Evolutionary conservation across 1,284 basidiomycete species (phyloP).

Genomic region (Wallemia ichthyophaga): DNA sequence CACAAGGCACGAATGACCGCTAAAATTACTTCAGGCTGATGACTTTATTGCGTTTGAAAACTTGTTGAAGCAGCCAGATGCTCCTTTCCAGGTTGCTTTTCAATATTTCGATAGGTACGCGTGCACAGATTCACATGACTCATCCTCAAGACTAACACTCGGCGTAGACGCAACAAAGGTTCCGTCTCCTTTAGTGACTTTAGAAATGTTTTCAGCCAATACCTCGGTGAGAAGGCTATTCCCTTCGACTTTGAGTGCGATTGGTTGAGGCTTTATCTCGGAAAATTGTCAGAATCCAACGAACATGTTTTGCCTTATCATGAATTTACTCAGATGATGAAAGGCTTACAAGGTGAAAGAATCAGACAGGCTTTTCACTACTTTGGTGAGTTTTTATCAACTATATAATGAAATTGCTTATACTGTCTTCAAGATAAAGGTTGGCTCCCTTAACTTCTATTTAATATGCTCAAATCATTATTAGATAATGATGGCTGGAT

Average conservation of each 20-base stretch:
- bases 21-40: slow-evolving; percentile 62
- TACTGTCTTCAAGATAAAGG: background rate
- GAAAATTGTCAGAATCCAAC: slow-evolving; percentile 44
- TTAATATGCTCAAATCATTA: background rate
- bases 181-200: slow-evolving; percentile 75
- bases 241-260: slow-evolving; percentile 86
- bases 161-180: background rate
- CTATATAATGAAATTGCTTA: background rate
- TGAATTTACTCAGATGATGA: slow-evolving; percentile 76
- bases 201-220: slow-evolving; percentile 57
- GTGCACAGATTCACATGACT: background rate
- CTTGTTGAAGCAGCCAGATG: slow-evolving; percentile 58
- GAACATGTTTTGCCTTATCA: slow-evolving; percentile 20
- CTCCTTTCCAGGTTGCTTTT: slow-evolving; percentile 87
- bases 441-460: too few relatives aligned
- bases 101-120: slow-evolving; percentile 78
- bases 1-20: slow-evolving; percentile 15
- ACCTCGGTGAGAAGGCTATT: slow-evolving; percentile 46
- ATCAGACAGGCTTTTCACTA: slow-evolving; percentile 73
- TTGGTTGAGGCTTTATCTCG: slow-evolving; percentile 80
- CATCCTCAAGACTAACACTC: background rate
- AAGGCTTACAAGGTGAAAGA: slow-evolving; percentile 79
- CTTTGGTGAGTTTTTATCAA: slow-evolving; percentile 27
- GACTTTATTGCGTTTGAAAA: slow-evolving; percentile 85
- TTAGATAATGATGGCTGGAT: slow-evolving; percentile 64